Conservation (phyloP, 2,329 filamentous ascomycete species). For the Hirsutella rhossiliensis region DNA sequence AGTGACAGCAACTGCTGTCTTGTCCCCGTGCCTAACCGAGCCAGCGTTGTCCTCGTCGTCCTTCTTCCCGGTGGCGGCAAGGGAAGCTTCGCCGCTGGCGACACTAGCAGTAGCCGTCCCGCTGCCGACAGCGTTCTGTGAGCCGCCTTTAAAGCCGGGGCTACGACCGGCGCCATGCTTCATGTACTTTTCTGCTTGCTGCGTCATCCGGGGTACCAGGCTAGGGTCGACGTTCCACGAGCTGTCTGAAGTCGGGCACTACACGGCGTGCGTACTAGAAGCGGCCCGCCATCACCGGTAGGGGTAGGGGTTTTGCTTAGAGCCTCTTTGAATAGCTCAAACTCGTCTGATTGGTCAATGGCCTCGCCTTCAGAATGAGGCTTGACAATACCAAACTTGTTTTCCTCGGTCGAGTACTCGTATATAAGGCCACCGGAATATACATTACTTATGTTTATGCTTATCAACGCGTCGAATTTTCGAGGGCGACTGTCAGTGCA, state of each 20-base stretch:
- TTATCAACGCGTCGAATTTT: neutral
- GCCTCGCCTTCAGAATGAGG: neutral
- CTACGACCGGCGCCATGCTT: neutral
- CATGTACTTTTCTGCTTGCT: neutral
- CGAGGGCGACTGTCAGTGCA: neutral
- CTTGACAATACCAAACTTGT: neutral
- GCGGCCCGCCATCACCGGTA: neutral
- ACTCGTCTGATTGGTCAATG: neutral
- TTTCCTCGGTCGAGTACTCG: neutral
- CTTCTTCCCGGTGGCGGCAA: neutral
- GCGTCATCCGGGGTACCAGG: neutral
- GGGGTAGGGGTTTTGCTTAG: neutral
- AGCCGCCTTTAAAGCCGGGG: neutral
- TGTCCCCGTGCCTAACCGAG: too few relatives aligned
- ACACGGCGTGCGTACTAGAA: neutral
- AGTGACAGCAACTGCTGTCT: too few relatives aligned
- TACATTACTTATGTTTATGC: neutral
- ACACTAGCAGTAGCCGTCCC: neutral
- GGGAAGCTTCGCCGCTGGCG: neutral
- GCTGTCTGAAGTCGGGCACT: neutral
- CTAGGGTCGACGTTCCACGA: neutral
- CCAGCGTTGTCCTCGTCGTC: neutral
- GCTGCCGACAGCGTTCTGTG: neutral
- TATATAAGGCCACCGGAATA: neutral
- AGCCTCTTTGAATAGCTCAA: neutral